A percentile compares a stretch with the other conserved stretches of the same genome.
phyloP scores from a whole-genome alignment of 2,329 filamentous ascomycete species.

The Xylaria multiplex region DNA sequence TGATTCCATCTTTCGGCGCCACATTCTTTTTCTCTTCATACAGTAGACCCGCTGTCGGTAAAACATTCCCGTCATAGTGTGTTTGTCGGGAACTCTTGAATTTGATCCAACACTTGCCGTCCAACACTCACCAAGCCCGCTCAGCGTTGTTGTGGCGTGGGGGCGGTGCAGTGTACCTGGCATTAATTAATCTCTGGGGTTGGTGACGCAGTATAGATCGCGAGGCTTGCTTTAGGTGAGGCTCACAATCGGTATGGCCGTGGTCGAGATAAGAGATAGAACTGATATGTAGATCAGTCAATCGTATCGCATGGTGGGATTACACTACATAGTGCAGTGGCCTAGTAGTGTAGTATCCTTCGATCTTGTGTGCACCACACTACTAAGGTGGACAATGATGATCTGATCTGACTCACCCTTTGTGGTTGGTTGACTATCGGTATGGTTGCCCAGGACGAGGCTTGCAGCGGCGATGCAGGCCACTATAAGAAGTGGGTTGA shows the following conservation, averaged over 20 bases:
- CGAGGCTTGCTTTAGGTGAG: background rate
- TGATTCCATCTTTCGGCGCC: constrained; percentile 23
- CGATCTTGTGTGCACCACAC: background rate
- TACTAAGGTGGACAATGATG: background rate
- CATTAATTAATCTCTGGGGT: too few relatives aligned
- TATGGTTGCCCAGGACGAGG: constrained; percentile 18
- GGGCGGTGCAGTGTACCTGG: too few relatives aligned
- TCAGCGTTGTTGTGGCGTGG: too few relatives aligned
- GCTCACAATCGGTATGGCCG: background rate
- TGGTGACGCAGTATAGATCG: too few relatives aligned
- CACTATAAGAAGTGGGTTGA: background rate
- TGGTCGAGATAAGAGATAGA: constrained; percentile 1
- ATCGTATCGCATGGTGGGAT: constrained; percentile 1
- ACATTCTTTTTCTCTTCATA: constrained; percentile 2
- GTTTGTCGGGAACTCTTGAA: constrained; percentile 5
- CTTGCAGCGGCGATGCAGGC: constrained; percentile 26
- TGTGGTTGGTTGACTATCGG: background rate
- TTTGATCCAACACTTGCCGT: background rate
- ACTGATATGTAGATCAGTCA: background rate
- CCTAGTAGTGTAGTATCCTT: constrained; percentile 9
- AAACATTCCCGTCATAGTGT: constrained; percentile 14
- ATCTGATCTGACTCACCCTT: constrained; percentile 24
- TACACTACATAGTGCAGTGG: too few relatives aligned
- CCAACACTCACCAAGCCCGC: background rate
- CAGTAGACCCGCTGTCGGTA: background rate